Evolutionary conservation across 1,284 basidiomycete genomes (phyloP), one percentile per base, ranked within the genome.

Genomic region (Tilletia walkeri): DNA sequence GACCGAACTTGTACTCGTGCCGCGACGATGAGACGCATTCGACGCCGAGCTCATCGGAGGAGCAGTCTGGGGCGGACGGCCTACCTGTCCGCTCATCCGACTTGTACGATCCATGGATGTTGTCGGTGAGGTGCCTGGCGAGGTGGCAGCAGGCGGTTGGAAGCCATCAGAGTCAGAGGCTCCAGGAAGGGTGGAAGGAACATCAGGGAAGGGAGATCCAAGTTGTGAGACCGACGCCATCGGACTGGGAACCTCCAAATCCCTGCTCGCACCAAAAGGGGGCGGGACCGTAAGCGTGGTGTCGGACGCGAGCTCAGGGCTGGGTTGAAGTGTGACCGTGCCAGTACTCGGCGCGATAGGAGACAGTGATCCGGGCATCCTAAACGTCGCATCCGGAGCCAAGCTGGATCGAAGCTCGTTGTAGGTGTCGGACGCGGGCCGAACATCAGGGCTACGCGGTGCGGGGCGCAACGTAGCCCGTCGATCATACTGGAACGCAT

Each of bases 401-500:
- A 53, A 18, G 50, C 50, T 18, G 16, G 16, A 24, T 18, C 18
- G 10, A 53, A 7, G 12, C 50, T 53, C 41, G 41, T 45, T 24
- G 54, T 30, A 56, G 54, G 54, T 24, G 54, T 56, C 54, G 12
- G 20, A 56, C 34, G 24, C 24, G 30, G 50, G 50, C n/a, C 50
- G 50, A 53, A 30, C 24, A 12, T 34, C 54, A 12, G 59, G 30
- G 2, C 34, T 63, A 6, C 59, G 59, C 12, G 59, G 59, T 39
- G 36, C 30, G 9, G 59, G 34, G 2, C 59, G 59, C 59, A 63
- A 41, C 4, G 59, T 63, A 5, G 34, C 59, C 16, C 59, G 59
- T 7, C 59, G 59, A 16, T 63, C 59, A n/a, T 63, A 63, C 5
- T 34, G 30, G n/a, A 63, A 63, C 9, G 59, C 59, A 16, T 63